Base-by-base conservation (phyloP, 2,329 filamentous ascomycete genomes). In the Cordyceps farinosa region DNA sequence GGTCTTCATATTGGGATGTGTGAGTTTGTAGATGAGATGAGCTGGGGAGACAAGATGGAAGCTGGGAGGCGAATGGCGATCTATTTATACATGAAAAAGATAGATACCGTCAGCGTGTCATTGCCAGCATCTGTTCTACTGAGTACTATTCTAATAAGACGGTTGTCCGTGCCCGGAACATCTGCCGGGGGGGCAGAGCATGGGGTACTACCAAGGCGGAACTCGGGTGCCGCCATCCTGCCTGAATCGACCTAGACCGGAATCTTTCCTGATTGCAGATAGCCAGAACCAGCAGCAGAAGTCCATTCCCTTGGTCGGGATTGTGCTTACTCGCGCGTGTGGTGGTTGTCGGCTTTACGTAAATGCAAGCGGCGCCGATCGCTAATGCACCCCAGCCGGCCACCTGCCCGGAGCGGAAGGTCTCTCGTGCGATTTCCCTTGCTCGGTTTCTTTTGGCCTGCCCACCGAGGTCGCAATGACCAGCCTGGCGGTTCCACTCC, bases 1-100 rank as follows among this genome's bases (percentile, higher is more conserved):
- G 13, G 58, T 61, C 58, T 61, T 61, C 58, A 61, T 61, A 13
- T 32, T 60, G 36, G 22, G 22, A 30, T 51, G 22, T 32, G 30
- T 8, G 48, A 6, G 7, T 27, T 3, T 51, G 10, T 15, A 17
- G 36, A 42, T n/a, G 47, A 22, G 22, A 44, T 36, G 50, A 30
- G 8, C 15, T 27, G 50, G 5, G 3, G 10, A 29, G 30, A 2
- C 3, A n/a, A 34, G 30, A n/a, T 17, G 34, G 30, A 7, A 22
- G 7, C 27, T 3, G 30, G 6, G 32, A 3, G 34, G 30, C n/a
- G 27, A 48, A 30, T 42, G 52, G 9, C 2, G 27, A 36, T 52
- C 36, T 55, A 55, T 55, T 55, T 55, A 55, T 55, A 55, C 36
- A 22, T 29, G 27, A 29, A 6, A 47, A 22, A 3, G n/a, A 47